Evolutionary conservation across 768 basidiomycete species (phyloP), one percentile per base, ranked within the genome.

Genomic region (Macrocybe gigantea): DNA sequence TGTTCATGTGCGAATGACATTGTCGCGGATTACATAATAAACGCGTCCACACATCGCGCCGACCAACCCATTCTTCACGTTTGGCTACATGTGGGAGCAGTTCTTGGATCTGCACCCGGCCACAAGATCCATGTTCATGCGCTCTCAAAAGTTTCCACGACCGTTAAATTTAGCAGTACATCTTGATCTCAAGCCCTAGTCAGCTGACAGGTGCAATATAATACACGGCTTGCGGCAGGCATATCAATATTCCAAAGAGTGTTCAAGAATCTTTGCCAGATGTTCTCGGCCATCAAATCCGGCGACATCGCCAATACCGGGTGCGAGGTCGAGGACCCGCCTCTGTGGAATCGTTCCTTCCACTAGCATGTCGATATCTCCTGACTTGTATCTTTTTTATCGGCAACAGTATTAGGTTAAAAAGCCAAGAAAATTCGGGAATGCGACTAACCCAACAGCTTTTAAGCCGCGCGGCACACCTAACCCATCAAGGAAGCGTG

Each of bases 261-360:
- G 75, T 60, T 89, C 83, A 59, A 97, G 76, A 60, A 97, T 94
- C 54, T 65, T 74, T 14, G 82, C 80, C 56, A 97, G 65, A 67
- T 93, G 87, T 59, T 91, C 83, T 55, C 72, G 78, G 38, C 92
- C 92, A 62, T 94, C 90, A 38, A 84, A 85, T 31, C 84, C 90
- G 22, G 80, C 79, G 32, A 93, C 74, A 57, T 91, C 79, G 7
- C 90, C 88, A 54, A 95, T 83, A 42, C 88, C 86, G 11, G 94
- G 95, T 6, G 95, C 95, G 30, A 98, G 74, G 63, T 96, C 93
- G 53, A 98, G 64, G 5, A 98, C 94, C 12, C 94, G 78, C 47
- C 92, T 70, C 65, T 98, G 95, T 11, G 95, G 95, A 40, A 98
- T 62, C 13, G 94, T 91, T 4, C 95, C 94, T 50, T 94, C 82